phyloP scores from a whole-genome alignment of 2,329 filamentous ascomycete species.

The Sclerotinia sclerotiorum region DNA sequence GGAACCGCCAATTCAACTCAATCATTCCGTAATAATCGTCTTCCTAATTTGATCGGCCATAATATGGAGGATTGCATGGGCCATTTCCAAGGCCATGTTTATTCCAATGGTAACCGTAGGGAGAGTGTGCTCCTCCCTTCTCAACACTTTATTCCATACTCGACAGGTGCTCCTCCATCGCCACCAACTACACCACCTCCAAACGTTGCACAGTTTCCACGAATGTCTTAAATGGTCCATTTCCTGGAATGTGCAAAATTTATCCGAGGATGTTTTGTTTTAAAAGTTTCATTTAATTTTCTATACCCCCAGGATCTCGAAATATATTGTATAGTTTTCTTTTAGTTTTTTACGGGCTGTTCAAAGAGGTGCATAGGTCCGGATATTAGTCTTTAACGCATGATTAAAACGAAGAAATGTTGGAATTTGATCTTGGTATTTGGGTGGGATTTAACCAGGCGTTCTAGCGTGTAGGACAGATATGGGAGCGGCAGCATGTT shows the following conservation, averaged over 20 bases:
- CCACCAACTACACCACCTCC: neutral
- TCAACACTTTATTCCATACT: neutral
- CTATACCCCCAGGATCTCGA: neutral
- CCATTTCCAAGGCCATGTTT: neutral
- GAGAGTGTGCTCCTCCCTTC: neutral
- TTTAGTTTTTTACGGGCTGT: neutral
- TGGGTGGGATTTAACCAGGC: neutral
- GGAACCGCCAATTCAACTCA: neutral
- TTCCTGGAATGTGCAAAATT: neutral
- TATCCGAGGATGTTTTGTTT: neutral
- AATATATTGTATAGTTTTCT: conserved; percentile 8
- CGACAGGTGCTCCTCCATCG: neutral
- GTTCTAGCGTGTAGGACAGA: neutral
- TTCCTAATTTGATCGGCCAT: neutral
- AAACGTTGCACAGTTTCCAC: neutral
- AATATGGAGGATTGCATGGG: neutral
- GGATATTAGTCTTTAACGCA: neutral
- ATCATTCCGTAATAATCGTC: neutral
- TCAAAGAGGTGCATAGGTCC: neutral
- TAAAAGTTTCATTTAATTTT: neutral
- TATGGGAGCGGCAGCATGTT: neutral
- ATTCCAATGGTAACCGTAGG: neutral
- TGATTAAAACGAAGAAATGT: conserved; percentile 12
- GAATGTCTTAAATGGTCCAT: neutral
- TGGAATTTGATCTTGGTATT: neutral